phyloP scores from a whole-genome alignment of 306 rosid species.

The Abrus precatorius region DNA sequence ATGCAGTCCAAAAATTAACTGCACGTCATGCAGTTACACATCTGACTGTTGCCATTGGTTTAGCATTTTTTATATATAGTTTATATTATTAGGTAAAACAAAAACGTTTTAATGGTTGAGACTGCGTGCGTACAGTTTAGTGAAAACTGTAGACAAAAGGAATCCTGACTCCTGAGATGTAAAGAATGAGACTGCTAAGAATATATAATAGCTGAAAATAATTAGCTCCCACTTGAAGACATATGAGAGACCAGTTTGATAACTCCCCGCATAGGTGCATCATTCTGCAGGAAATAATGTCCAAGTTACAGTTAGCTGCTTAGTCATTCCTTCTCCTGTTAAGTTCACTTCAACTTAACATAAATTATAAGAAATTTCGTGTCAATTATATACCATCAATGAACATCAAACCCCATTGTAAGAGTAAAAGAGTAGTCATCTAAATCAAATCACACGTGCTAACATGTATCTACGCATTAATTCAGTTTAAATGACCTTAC shows the following conservation, averaged over 20 bases:
- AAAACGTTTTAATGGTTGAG: not conserved
- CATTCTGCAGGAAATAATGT: slow-evolving; percentile 77
- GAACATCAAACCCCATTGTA: not conserved
- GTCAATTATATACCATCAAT: slow-evolving; percentile 6
- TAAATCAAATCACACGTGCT: slow-evolving; percentile 1
- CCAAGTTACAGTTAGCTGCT: slow-evolving; percentile 39
- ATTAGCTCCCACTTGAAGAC: slow-evolving; percentile 56
- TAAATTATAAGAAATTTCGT: not conserved
- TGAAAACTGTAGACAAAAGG: not conserved
- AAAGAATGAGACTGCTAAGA: slow-evolving; percentile 36
- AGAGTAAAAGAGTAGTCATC: not conserved
- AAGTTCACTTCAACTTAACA: slow-evolving; percentile 30
- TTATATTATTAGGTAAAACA: not conserved
- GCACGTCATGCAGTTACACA: not conserved
- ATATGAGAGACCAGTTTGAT: slow-evolving; percentile 74
- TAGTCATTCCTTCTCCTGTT: not conserved
- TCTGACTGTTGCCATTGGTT: not conserved
- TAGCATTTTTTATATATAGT: not conserved
- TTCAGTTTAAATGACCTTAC: slow-evolving; percentile 6
- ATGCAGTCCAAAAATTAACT: not conserved
- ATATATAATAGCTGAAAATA: slow-evolving; percentile 31
- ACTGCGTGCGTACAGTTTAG: not conserved
- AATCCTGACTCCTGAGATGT: slow-evolving; percentile 34
- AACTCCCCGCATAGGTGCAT: slow-evolving; percentile 85
- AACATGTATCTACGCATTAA: slow-evolving; percentile 12